Percentiles rank a stretch among this genome's conserved stretches.
Evolutionary conservation across 169 alveolate genomes (phyloP).

Genomic region (Cyclospora cayetanensis): DNA sequence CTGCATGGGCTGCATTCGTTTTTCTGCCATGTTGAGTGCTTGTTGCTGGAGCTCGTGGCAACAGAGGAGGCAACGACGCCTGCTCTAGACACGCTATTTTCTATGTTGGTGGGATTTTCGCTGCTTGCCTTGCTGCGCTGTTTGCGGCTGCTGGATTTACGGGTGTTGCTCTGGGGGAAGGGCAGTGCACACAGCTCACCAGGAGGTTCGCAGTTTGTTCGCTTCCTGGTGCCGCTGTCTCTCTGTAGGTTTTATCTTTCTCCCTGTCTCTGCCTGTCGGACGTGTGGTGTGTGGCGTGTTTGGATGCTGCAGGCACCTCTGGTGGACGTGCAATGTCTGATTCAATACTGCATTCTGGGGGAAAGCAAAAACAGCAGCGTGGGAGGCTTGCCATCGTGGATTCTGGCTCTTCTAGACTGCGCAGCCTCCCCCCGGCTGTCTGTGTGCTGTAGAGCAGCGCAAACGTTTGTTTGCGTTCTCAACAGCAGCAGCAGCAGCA

Average conservation of each 20-base stretch:
- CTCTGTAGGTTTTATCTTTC: too few relatives aligned
- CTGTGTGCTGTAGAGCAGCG: constrained; percentile 53
- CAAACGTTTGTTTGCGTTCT: constrained; percentile 4
- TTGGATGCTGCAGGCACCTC: background rate
- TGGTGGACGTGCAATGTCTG: constrained; percentile 6
- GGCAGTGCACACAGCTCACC: too few relatives aligned
- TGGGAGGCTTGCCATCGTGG: constrained; percentile 48
- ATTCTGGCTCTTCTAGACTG: constrained; percentile 51
- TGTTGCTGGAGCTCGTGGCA: background rate
- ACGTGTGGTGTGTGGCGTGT: background rate
- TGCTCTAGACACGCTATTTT: background rate
- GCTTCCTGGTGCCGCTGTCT: too few relatives aligned
- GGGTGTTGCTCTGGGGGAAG: background rate
- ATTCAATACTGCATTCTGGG: background rate
- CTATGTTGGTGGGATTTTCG: background rate
- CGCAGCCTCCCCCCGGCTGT: background rate
- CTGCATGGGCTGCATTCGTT: background rate
- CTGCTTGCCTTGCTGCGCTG: constrained; percentile 14
- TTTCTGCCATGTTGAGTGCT: background rate
- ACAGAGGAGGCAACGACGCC: background rate
- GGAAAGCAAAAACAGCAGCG: constrained; percentile 11
- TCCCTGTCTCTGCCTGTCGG: too few relatives aligned
- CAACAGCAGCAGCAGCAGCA: constrained; percentile 49
- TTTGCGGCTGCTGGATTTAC: background rate
- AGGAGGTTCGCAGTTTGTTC: too few relatives aligned